These are phyloP conservation scores for Astragalus glycyphyllos DNA, from an alignment of 306 rosid genomes.

Conservation along the genomic window DNA sequence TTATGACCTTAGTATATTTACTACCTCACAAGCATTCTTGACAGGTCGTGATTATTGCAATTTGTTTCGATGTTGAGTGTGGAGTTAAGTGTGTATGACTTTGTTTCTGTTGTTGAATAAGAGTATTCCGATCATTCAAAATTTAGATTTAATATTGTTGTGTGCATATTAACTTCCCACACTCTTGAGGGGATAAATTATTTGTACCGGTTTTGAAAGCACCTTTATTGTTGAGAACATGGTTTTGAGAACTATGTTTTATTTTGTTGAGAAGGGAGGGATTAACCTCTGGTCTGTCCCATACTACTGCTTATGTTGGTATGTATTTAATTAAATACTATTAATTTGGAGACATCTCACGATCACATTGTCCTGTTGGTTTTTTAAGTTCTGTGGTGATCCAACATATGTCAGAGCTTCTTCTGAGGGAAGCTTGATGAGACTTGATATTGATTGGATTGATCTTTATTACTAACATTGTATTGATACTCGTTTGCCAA, in stretches of 20 bases:
- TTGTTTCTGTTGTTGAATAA: conserved; percentile 21
- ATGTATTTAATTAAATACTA: no score
- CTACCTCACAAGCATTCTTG: conserved; percentile 26
- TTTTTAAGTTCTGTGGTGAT: conserved; percentile 55
- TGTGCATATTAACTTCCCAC: conserved; percentile 4
- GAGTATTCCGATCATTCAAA: not conserved
- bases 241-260: no score
- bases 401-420: conserved; percentile 73
- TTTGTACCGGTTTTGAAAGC: no score
- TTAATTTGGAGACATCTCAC: no score
- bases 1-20: conserved; percentile 23
- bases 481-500: conserved; percentile 65
- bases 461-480: conserved; percentile 86
- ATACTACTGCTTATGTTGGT: no score
- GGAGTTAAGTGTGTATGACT: not conserved
- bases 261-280: no score
- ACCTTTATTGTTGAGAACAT: no score
- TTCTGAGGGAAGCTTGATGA: conserved; percentile 69
- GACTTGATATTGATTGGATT: conserved; percentile 57
- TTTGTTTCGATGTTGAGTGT: conserved; percentile 14
- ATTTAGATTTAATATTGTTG: conserved; percentile 13
- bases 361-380: no score
- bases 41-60: conserved; percentile 13
- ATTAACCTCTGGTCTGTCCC: no score
- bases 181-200: no score